Base-by-base conservation (phyloP, 495 filamentous ascomycete species). In the Penicillium flavigenum region DNA sequence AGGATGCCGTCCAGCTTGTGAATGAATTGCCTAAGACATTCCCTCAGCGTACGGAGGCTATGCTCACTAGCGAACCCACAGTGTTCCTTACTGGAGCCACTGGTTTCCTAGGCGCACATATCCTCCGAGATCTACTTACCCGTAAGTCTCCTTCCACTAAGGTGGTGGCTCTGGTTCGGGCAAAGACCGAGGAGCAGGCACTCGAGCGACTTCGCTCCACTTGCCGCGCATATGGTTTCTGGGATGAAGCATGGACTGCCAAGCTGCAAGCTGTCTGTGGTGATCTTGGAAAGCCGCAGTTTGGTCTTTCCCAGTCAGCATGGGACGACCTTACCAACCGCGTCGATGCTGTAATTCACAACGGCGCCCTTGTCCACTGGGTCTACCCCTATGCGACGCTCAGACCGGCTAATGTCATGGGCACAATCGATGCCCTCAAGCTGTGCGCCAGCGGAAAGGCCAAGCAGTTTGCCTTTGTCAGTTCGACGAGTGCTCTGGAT, bases 351-450 rank as follows among this genome's bases (percentile, higher is more conserved):
- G 78, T 97, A 10, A 88, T 98, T 49, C 93, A 96, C 76, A 97
- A 97, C 64, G 93, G 92, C 45, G 94, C 94, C 4, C 76, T 75
- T 27, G 90, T 96, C 16, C 87, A 97, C 66, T 97, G 92, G 93
- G 83, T 96, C 20, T 79, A 86, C 61, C 83, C 84, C 10, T 96
- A 97, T 74, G 79, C 86, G 4, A 83, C 85, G 17, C 83, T 98
- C 59, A 83, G 82, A 65, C 74, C 85, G 0, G 78, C 88, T 43
- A 98, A 98, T 63, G 91, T 97, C 4, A 74, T 88, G 44, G 85
- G 86, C 8, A 96, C 92, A 2, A 74, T 96, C 6, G 88, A 92
- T 56, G 80, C 84, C 8, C 78, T 98, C 64, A 77, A 78, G 56
- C 84, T 97, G 31, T 96, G 91, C 66, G 83, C 82, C 39, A 77